Base-by-base conservation (phyloP, 176 grass and related monocot species). In the Avena atlantica region DNA sequence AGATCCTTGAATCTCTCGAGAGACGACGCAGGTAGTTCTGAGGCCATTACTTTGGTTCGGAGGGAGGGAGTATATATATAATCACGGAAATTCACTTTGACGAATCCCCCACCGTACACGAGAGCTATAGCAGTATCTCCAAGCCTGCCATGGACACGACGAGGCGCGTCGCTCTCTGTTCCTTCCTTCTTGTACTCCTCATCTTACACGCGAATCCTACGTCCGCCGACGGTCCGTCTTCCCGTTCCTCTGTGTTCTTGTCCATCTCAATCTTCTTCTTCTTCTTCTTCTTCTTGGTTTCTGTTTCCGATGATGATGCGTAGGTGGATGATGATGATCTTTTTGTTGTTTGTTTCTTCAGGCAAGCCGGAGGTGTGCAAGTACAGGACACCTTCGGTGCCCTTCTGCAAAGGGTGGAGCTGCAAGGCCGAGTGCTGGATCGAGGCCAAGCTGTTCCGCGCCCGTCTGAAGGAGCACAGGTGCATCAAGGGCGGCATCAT, bases 371-470 rank as follows among this genome's bases (percentile, higher is more conserved):
- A 49, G 6, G 34, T 16, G 17, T 85, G 60, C 83, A 53, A 40
- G 59, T 66, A 77, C 13, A 66, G 45, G 14, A 16, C 8, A 1
- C 83, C 83, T 0, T 3, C 6, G 5, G 65, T 85, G 5, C 73
- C 83, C 15, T 85, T 85, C 60, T 85, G 83, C 34, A 78, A 65
- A 51, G 83, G 14, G 36, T 85, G 83, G 83, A 78, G 63, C 59
- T 85, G 83, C 59, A 68, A 85, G 74, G 27, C 61, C 1, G 83
- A 85, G 61, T 85, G 83, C 49, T 85, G 83, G 83, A 8, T 66
- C 11, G 83, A 85, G 83, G 44, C 74, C 2, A 78, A 78, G 51
- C 6, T 55, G 5, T 10, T 67, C 10, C 40, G 9, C 20, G 48
- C 83, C 59, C 14, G 3, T 4, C 25, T 85, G 14, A 5, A 52